phyloP scores from a whole-genome alignment of 331 rosid species.

The Acacia pycnantha region DNA sequence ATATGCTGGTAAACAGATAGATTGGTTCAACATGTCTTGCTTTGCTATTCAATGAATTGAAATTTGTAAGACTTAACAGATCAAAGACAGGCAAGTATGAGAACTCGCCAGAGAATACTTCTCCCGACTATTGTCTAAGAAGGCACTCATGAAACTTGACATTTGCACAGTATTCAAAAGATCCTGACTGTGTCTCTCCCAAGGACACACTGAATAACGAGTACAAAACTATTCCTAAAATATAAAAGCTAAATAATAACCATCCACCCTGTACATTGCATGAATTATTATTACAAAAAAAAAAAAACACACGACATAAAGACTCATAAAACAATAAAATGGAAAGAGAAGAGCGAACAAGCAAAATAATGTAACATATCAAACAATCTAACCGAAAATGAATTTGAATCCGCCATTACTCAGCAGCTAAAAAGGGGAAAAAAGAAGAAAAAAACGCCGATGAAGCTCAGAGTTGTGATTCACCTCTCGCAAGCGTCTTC shows the following conservation, averaged over 20 bases:
- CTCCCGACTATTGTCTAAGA: not conserved
- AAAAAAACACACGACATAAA: not conserved
- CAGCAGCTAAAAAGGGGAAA: too few species aligned
- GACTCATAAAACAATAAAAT: not conserved
- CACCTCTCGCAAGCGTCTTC: constrained; percentile 80
- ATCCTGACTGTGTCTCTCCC: not conserved
- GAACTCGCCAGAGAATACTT: not conserved
- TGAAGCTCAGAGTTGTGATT: not conserved
- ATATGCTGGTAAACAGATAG: constrained; percentile 11
- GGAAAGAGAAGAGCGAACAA: not conserved
- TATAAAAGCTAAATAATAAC: not conserved
- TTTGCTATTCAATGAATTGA: not conserved
- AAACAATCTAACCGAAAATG: not conserved
- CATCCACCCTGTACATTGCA: not conserved
- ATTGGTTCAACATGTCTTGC: not conserved
- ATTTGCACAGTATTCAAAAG: not conserved
- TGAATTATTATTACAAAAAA: not conserved
- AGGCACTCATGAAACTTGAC: constrained; percentile 5
- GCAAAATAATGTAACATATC: not conserved
- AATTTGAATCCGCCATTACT: not conserved
- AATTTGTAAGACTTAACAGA: not conserved
- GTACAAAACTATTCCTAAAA: too few species aligned
- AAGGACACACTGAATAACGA: not conserved
- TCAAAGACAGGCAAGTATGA: not conserved
- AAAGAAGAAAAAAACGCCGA: not conserved